Evolutionary conservation across 1,284 basidiomycete genomes (phyloP).

Genomic region (Mycena citricolor): DNA sequence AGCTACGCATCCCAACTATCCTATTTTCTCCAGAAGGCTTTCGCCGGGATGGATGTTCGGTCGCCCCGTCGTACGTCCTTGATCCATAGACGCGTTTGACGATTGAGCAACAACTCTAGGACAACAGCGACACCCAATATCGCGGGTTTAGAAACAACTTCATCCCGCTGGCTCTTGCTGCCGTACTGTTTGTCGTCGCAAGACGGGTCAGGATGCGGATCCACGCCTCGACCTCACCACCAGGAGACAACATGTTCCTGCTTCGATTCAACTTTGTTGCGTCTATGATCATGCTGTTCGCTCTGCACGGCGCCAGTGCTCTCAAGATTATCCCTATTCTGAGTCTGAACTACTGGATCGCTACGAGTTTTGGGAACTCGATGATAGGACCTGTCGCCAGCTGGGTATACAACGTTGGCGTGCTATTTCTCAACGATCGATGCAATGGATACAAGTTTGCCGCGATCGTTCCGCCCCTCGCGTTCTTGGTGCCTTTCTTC

Average conservation of each 20-base stretch:
- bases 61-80: conserved; percentile 57
- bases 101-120: conserved; percentile 48
- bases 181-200: conserved; percentile 44
- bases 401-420: conserved; percentile 75
- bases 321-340: conserved; percentile 81
- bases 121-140: conserved; percentile 86
- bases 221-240: conserved; percentile 22
- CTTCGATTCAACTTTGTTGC: conserved; percentile 61
- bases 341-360: conserved; percentile 68
- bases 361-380: conserved; percentile 45
- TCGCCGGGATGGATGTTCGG: conserved; percentile 70
- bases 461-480: conserved; percentile 54
- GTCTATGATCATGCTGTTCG: conserved; percentile 69
- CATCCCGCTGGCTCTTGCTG: conserved; percentile 55
- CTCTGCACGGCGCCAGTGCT: conserved; percentile 82
- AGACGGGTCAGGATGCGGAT: conserved; percentile 46
- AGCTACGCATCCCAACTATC: conserved; percentile 80
- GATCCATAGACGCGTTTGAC: conserved; percentile 21
- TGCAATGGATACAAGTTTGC: conserved; percentile 77
- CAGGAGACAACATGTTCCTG: conserved; percentile 47
- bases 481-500: conserved; percentile 59
- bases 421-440: conserved; percentile 81
- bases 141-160: conserved; percentile 79
- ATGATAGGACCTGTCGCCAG: conserved; percentile 52
- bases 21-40: conserved; percentile 57